Evolutionary conservation across 495 filamentous ascomycete species (phyloP).

Genomic region (Penicillium diatomitis): DNA sequence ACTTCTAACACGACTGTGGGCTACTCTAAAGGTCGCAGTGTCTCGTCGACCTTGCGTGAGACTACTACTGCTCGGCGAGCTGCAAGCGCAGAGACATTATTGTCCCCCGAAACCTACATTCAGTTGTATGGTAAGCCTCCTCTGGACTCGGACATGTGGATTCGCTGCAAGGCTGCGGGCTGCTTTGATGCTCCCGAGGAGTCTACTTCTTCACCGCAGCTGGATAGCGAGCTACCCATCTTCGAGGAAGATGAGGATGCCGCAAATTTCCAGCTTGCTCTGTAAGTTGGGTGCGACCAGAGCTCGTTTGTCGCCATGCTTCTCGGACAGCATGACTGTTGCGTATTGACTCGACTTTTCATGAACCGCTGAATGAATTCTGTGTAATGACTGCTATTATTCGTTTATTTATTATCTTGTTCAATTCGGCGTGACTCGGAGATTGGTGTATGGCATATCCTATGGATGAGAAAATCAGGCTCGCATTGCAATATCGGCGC

Average conservation of each 20-base stretch:
- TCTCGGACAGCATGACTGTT: too few relatives aligned
- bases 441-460: not conserved
- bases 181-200: slow-evolving; percentile 28
- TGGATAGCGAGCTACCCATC: slow-evolving; percentile 21
- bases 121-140: slow-evolving; percentile 33
- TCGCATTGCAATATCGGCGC: too few relatives aligned
- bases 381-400: too few relatives aligned
- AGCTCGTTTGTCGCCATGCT: not conserved
- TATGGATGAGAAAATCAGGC: not conserved
- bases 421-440: not conserved
- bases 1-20: slow-evolving; percentile 71
- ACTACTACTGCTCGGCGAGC: slow-evolving; percentile 12
- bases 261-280: slow-evolving; percentile 33
- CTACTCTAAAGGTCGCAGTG: slow-evolving; percentile 64
- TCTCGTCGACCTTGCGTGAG: slow-evolving; percentile 41
- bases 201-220: slow-evolving; percentile 6
- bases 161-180: slow-evolving; percentile 27
- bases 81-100: slow-evolving; percentile 12
- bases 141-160: slow-evolving; percentile 36
- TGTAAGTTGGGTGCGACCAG: slow-evolving; percentile 12
- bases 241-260: slow-evolving; percentile 37
- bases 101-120: slow-evolving; percentile 37
- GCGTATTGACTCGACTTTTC: too few relatives aligned
- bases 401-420: slow-evolving; percentile 5
- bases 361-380: too few relatives aligned